Evolutionary conservation across 345 rosid species (phyloP), one percentile per base, ranked within the genome.

Genomic region (Populus euphratica): DNA sequence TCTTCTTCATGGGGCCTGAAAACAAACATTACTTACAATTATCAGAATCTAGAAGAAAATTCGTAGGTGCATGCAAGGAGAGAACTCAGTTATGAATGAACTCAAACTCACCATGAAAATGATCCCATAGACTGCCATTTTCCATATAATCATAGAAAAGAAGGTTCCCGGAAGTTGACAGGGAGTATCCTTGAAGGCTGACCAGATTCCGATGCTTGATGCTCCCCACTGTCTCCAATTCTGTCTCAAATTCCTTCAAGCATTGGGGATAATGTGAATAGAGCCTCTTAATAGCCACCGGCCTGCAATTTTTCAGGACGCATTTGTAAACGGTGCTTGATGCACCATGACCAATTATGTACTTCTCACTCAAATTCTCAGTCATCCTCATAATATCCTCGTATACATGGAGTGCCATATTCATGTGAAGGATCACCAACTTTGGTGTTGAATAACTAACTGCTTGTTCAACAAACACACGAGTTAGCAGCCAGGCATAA

Each of bases 341-440:
- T 66, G 99, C 98, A 36, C 99, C 99, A 33, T 76, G 78, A 44
- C 99, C 99, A 71, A 92, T 91, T 77, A 92, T 87, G 56, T 93
- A 92, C 85, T 96, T 91, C 90, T 92, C 97, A 76, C 91, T 96
- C 72, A 96, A 81, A 80, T 92, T 93, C 87, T 96, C 99, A 0
- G 97, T 96, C 99, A 96, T 92, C 87, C 97, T 88, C 99, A 90
- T 93, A 69, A 96, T 96, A 83, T 96, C 99, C 82, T 96, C 97
- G 0, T 96, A 93, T 29, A 96, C 93, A 25, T 96, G 99, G 74
- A 96, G 97, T 8, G 99, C 97, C 99, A 96, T 92, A 77, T 96
- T 96, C 99, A 93, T 91, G 82, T 93, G 82, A 83, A 96, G 98
- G 80, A 96, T 92, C 83, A 92, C 94, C 16, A 96, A 80, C 87